Base-by-base conservation (phyloP, 371 early-diverging fungal species). In the Rhizopus arrhizus region DNA sequence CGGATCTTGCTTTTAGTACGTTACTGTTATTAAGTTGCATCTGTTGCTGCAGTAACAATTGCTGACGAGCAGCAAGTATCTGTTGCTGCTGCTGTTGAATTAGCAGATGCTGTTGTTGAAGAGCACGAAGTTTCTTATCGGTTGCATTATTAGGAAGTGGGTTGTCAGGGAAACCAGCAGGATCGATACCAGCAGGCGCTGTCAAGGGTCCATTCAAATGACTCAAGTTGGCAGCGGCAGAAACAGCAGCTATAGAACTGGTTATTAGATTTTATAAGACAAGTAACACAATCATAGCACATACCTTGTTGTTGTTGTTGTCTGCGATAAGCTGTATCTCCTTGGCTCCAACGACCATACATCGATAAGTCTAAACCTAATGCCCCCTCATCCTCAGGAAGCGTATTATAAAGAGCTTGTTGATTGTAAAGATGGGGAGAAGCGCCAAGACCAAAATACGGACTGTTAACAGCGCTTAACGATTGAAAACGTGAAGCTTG, bases 51-150 rank as follows among this genome's bases (percentile, higher is more conserved):
- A 81, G 61, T 55, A 80, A 64, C 16, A 82, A 64, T 55, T 82
- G 83, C 51, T 77, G 83, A 47, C 73, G 65, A 49, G 78, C 73
- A 53, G 77, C 68, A 55, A 82, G 38, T 16, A 89, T 59, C 55
- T 77, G 81, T 48, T 83, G 84, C 22, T 82, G 78, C 49, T 85
- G 83, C 46, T 81, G 79, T 50, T 77, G 80, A 38, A 82, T 73
- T 36, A 84, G 59, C 13, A 83, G 65, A 48, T 83, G 84, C 31
- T 77, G 79, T 33, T 78, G 82, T 45, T 83, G 84, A 33, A 84
- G 64, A 32, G 68, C 64, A 52, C 83, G 81, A 34, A 88, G 64
- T 55, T 82, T 83, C 52, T 81, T 81, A 38, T 85, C 85, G 1
- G 63, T 65, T 13, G 66, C 56, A 35, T 55, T 58, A 15, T 48